Base-by-base conservation (phyloP, 495 filamentous ascomycete species). In the Daldinia concentrica region DNA sequence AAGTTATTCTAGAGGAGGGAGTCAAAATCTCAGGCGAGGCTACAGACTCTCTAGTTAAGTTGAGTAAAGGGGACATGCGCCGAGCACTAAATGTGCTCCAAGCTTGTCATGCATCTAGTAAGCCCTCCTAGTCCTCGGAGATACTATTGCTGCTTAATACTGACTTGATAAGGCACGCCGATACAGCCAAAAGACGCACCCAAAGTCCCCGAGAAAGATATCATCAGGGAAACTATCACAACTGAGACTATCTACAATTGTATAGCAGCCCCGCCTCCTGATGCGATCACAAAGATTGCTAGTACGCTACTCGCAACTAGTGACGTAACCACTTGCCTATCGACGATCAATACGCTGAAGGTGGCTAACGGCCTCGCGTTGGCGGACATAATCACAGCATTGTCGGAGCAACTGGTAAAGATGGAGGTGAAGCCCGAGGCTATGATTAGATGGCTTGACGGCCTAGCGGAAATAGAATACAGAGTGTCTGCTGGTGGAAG, bases 31-130 rank as follows among this genome's bases (percentile, higher is more conserved):
- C 86, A 50, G 82, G 88, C 3, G 91, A 93, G 5, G 95, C 95
- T 0, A 85, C 88, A 1, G 89, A 93, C 36, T 90, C 92, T 62
- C 84, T 99, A 19, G 93, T 99, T 3, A 89, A 81, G 66, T 84
- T 99, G 57, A 96, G 93, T 80, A 93, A 93, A 78, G 96, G 95
- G 54, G 95, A 99, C 76, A 98, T 99, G 95, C 87, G 96, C 64
- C 86, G 96, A 45, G 95, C 95, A 1, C 78, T 98, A 62, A 99
- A 98, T 77, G 95, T 98, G 14, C 86, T 99, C 5, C 96, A 99
- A 80, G 96, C 96, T 12, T 99, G 96, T 71, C 92, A 97, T 78
- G 96, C 95, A 32, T 94, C 92, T 68, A 95, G 92, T 90, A 89
- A 78, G 85, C 81, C 74, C 45, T 41, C 19, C 39, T 26, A 19